Percentiles rank a stretch among this genome's conserved stretches.
phyloP scores from a whole-genome alignment of 2,329 filamentous ascomycete genomes.

The Microdochium nivale region DNA sequence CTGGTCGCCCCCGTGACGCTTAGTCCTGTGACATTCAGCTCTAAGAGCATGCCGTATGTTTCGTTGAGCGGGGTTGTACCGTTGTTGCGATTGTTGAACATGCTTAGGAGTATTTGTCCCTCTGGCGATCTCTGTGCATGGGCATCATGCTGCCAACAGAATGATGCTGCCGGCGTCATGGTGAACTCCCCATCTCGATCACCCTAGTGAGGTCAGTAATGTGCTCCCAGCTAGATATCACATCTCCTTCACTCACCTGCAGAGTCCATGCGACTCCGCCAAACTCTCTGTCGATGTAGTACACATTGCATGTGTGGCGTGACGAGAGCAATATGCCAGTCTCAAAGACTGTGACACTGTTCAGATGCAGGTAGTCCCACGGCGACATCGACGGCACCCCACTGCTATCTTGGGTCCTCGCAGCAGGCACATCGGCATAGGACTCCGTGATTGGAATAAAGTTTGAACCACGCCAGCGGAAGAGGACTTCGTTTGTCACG shows the following conservation, averaged over 20 bases:
- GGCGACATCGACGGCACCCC: constrained; percentile 4
- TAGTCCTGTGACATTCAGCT: constrained; percentile 15
- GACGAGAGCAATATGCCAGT: constrained; percentile 18
- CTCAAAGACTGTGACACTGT: constrained; percentile 13
- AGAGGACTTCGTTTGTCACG: constrained; percentile 27
- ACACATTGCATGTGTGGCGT: constrained; percentile 13
- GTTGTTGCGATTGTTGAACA: constrained; percentile 26
- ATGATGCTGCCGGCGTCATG: constrained; percentile 9
- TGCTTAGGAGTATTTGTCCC: constrained; percentile 14
- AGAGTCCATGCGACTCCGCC: constrained; percentile 14
- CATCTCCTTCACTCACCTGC: constrained; percentile 7
- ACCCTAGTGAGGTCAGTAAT: constrained; percentile 8
- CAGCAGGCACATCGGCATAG: constrained; percentile 20
- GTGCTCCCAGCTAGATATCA: constrained; percentile 1
- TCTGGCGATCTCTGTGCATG: constrained; percentile 14
- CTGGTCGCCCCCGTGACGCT: constrained; percentile 15
- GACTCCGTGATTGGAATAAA: constrained; percentile 17
- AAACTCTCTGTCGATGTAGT: constrained; percentile 8
- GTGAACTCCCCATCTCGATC: constrained; percentile 12
- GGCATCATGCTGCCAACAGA: constrained; percentile 26
- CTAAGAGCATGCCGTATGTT: constrained; percentile 13
- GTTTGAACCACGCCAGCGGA: constrained; percentile 28
- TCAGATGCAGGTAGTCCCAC: constrained; percentile 17
- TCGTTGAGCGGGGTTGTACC: constrained; percentile 10
- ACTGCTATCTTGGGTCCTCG: constrained; percentile 6